Base-by-base conservation (phyloP, 306 rosid species). In the Pyrus betulifolia region DNA sequence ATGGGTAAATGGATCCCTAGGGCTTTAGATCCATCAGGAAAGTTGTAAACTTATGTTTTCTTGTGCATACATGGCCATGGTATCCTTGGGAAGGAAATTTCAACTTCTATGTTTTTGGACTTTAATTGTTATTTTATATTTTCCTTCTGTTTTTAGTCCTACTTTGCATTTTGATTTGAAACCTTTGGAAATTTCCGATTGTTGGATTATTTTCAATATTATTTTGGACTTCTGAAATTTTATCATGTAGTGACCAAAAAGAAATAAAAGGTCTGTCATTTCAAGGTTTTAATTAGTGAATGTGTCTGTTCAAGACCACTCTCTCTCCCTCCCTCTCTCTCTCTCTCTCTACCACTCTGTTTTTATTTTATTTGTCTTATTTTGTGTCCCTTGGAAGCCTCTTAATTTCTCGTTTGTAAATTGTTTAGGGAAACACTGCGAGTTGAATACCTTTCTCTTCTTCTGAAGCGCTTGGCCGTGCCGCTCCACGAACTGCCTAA, bases 361-460 rank as follows among this genome's bases (percentile, higher is more conserved):
- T 31, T 62, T 23, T 21, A 13, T 15, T 30, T 28, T 54, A 57
- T 22, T 15, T 31, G 21, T 21, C 55, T 70, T 14, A 11, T 31
- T 8, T n/a, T 79, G 19, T 51, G 51, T 74, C 52, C 84, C 62
- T 76, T 72, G 59, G 60, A 27, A 51, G 51, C 72, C 40, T 18
- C 66, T 38, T 69, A 70, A 42, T 74, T 18, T 70, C 40, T 78
- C 84, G 42, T 70, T 76, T 76, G 65, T 81, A 22, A 85, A 81
- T 84, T 79, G 74, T 76, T 74, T 90, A 95, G 98, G 89, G 85
- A 74, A 78, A 87, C 87, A 49, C 85, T 95, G 58, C 96, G 96
- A 58, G 61, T 86, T 83, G 98, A 80, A 80, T 88, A 88, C 87
- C 89, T 89, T 82, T 76, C 87, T 28, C 87, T 87, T 67, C 85